Evolutionary conservation across 495 filamentous ascomycete species (phyloP).

Genomic region (Neurospora sp.): DNA sequence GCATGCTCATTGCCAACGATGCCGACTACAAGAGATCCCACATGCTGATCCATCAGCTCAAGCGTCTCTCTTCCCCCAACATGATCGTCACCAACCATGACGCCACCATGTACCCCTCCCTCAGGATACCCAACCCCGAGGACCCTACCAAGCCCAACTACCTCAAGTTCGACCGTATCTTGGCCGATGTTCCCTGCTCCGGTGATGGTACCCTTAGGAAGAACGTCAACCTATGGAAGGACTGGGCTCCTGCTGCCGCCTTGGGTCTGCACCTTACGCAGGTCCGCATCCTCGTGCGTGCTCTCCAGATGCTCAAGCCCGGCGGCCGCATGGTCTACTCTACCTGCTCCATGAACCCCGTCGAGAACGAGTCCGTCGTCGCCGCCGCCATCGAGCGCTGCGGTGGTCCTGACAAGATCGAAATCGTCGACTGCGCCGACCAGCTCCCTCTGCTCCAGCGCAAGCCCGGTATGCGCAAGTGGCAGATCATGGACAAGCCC

Average conservation of each 20-base stretch:
- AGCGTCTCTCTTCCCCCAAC: constrained; percentile 91
- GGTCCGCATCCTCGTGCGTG: constrained; percentile 79
- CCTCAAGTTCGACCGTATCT: constrained; percentile 91
- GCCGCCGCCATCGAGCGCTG: constrained; percentile 74
- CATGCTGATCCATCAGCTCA: constrained; percentile 95
- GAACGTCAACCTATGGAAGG: constrained; percentile 86
- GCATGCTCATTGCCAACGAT: constrained; percentile 90
- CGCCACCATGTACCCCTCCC: constrained; percentile 87
- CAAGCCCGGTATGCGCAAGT: constrained; percentile 56
- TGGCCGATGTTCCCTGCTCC: constrained; percentile 94
- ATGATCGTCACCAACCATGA: constrained; percentile 97
- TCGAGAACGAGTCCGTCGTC: constrained; percentile 95
- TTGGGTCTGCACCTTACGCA: constrained; percentile 78
- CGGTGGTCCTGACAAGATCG: constrained; percentile 71
- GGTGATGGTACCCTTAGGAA: constrained; percentile 89
- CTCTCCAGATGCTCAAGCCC: constrained; percentile 91
- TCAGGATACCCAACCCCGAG: constrained; percentile 54
- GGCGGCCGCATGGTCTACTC: constrained; percentile 93
- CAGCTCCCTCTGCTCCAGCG: constrained; percentile 68
- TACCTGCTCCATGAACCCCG: constrained; percentile 94
- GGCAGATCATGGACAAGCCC: constrained; percentile 83
- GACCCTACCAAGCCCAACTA: constrained; percentile 52
- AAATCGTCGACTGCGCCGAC: constrained; percentile 70
- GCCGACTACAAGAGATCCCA: constrained; percentile 89
- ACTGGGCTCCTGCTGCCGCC: constrained; percentile 78